Evolutionary conservation across 305 asterid genomes (phyloP), one percentile per base, ranked within the genome.

Genomic region (Andrographis paniculata): DNA sequence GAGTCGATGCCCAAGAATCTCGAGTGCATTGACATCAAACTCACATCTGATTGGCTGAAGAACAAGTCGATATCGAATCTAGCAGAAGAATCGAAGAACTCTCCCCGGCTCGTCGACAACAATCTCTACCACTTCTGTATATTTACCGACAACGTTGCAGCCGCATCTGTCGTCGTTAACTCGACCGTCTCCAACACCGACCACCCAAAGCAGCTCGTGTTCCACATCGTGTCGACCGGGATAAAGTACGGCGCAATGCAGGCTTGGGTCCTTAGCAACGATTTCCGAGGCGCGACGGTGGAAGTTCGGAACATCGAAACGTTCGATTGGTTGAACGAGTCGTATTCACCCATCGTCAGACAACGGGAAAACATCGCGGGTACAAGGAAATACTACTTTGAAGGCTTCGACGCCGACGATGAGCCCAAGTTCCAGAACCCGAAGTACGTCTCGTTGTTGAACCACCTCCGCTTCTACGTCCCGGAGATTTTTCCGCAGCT

Each of bases 121-220:
- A 75, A 75, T 51, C 73, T 75, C 16, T 67, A 71, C 65, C 82
- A 75, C 56, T 75, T 71, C 50, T 75, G 82, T 48, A 30, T 75
- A 61, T 75, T 75, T 52, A 71, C 82, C 8, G 82, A 75, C 41
- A 75, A 71, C 37, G 23, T 68, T 58, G 18, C 71, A 12, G 82
- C 73, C 4, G 75, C 59, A 35, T 75, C 78, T 4, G 76, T 62
- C 3, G 82, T 75, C 3, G 61, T 75, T 17, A 75, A 75, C 40
- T 75, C 82, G 27, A 75, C 82, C 3, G 59, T 75, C 33, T 62
- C 67, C 3, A 75, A 64, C 36, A 69, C 78, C 12, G 78, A 67
- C 18, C 78, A 75, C 20, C 76, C 82, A 6, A 67, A 60, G 42
- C 82, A 75, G 65, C 78, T 75, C 4, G 78, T 71, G 15, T 75